Base-by-base conservation (phyloP, 306 rosid genomes). In the Chamaecrista fasciculata region DNA sequence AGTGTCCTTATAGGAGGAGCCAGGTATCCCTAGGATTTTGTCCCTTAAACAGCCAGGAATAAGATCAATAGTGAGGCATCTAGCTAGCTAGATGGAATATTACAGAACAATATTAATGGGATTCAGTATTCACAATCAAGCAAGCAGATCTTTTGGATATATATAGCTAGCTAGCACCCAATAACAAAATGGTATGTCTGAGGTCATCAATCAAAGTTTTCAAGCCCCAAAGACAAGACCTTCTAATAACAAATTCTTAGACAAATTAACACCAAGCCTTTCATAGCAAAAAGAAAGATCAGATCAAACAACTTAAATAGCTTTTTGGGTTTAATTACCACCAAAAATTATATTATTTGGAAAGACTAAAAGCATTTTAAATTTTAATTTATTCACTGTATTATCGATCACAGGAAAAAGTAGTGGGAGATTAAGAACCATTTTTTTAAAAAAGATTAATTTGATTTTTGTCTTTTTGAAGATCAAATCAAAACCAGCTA, bases 401-500 rank as follows among this genome's bases (percentile, higher is more conserved):
- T n/a, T 34, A 23, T 71, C 3, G 15, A n/a, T n/a, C n/a, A n/a
- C 71, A 50, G 55, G 39, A 71, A 53, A 44, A 71, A 53, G 34
- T 23, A 43, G 55, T 18, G 48, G 25, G 64, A 67, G 52, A 33
- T 8, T 1, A 37, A 37, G 43, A 26, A 65, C 23, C n/a, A 61
- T 69, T 58, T 60, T 65, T 49, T n/a, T n/a, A n/a, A n/a, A n/a
- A n/a, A n/a, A n/a, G n/a, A n/a, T n/a, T n/a, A n/a, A n/a, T n/a
- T n/a, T n/a, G n/a, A n/a, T 37, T 53, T 40, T 53, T 16, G 69
- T 67, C 3, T 55, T 37, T 42, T 50, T 63, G 26, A 4, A 34
- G 24, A 67, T 55, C 50, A 70, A 77, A 37, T 37, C 6, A 0
- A 33, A 37, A 74, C 62, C 40, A 66, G 62, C 39, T 51, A 70